These are phyloP conservation scores for Arthrinium phaeospermum DNA, from an alignment of 2,329 filamentous ascomycete species.

Conservation along the genomic window DNA sequence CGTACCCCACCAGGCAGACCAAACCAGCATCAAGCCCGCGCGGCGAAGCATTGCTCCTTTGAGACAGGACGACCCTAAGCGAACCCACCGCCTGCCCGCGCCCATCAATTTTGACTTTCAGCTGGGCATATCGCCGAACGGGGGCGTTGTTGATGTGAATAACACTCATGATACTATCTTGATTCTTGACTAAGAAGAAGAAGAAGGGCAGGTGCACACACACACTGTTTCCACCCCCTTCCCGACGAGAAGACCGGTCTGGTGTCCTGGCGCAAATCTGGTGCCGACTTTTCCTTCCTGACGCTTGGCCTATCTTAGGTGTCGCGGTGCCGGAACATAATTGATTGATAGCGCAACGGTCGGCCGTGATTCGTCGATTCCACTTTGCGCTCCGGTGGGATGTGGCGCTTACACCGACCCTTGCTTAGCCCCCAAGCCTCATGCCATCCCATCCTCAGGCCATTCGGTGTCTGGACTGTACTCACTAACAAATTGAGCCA, in stretches of 20 bases:
- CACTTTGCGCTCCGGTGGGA: background rate
- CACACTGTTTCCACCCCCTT: background rate
- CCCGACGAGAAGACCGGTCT: background rate
- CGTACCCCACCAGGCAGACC: background rate
- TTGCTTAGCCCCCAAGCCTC: background rate
- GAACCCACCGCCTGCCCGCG: conserved; percentile 6
- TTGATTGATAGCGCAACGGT: conserved; percentile 1
- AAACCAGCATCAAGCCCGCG: background rate
- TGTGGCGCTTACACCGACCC: conserved; percentile 2
- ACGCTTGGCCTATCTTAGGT: background rate
- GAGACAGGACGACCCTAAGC: conserved; percentile 3
- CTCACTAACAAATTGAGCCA: background rate
- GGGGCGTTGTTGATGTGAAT: background rate
- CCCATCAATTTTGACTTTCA: conserved; percentile 5
- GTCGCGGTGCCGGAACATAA: background rate
- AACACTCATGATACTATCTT: background rate
- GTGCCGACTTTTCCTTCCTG: background rate
- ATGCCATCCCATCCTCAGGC: background rate
- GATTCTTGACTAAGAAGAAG: background rate
- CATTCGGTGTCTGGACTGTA: background rate
- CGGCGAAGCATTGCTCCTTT: conserved; percentile 5
- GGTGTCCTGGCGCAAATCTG: background rate
- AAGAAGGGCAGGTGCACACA: background rate
- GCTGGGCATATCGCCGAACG: background rate
- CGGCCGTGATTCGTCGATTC: background rate